Evolutionary conservation across 148 eudicot genomes (phyloP).

Genomic region (Pharnaceum exiguum): DNA sequence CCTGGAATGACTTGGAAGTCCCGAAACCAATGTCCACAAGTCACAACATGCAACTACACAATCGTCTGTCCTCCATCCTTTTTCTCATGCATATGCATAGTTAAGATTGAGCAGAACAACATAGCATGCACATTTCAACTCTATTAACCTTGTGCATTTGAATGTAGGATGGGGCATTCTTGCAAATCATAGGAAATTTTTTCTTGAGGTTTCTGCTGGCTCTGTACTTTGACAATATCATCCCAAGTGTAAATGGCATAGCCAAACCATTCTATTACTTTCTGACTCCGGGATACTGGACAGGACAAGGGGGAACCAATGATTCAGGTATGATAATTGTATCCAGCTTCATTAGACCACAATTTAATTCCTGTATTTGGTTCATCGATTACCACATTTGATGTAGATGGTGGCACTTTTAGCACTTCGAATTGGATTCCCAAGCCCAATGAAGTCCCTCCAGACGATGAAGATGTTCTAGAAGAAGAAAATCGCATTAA

Average conservation of each 20-base stretch:
- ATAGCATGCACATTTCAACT: no score
- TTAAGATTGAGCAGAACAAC: neutral
- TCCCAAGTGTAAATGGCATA: constrained; percentile 61
- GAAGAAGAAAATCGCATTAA: constrained; percentile 65
- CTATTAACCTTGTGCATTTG: no score
- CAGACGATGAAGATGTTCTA: constrained; percentile 69
- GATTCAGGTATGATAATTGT: constrained; percentile 41
- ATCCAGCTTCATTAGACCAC: no score
- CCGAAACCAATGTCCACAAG: constrained; percentile 42
- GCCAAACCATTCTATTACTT: constrained; percentile 57
- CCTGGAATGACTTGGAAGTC: constrained; percentile 62
- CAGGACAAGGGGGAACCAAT: constrained; percentile 57
- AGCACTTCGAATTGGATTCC: constrained; percentile 40
- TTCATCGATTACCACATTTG: neutral
- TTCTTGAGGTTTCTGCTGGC: constrained; percentile 59
- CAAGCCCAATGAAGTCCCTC: constrained; percentile 23
- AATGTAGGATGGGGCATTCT: constrained; percentile 48
- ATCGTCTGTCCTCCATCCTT: constrained; percentile 30
- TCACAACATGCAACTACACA: constrained; percentile 34
- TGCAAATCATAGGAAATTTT: constrained; percentile 45
- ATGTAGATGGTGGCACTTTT: constrained; percentile 39
- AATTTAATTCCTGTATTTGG: no score
- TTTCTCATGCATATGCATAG: neutral
- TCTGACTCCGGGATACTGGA: constrained; percentile 67
- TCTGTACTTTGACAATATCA: constrained; percentile 66